Evolutionary conservation across 805 yeast genomes (phyloP).

Genomic region (Kuraishia capsulata): DNA sequence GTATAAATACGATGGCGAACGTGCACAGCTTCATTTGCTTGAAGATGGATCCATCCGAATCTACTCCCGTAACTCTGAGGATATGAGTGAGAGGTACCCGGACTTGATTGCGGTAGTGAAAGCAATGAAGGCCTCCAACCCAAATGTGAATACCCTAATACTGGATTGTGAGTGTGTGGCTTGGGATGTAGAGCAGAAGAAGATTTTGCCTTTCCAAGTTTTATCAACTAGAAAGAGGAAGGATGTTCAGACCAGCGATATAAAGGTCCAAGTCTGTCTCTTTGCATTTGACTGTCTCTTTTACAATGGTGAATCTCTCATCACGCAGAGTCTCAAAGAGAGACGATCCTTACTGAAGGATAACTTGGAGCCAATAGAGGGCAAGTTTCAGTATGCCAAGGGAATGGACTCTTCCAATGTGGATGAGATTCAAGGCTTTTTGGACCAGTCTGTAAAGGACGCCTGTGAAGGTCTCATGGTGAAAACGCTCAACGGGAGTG

Average conservation of each 20-base stretch:
- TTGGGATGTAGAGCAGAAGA: conserved; percentile 73
- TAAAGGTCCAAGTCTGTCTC: conserved; percentile 84
- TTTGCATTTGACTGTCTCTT: conserved; percentile 86
- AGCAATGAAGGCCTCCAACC: conserved; percentile 25
- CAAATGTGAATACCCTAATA: conserved; percentile 48
- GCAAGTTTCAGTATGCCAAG: conserved; percentile 78
- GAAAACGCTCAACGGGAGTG: conserved; percentile 73
- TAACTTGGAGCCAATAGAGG: conserved; percentile 52
- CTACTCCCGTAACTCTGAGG: conserved; percentile 92
- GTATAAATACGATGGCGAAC: conserved; percentile 95
- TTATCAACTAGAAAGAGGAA: conserved; percentile 90
- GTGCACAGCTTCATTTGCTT: conserved; percentile 86
- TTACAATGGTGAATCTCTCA: conserved; percentile 62
- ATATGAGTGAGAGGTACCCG: conserved; percentile 94
- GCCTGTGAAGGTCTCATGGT: conserved; percentile 97
- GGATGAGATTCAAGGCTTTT: conserved; percentile 70
- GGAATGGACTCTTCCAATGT: conserved; percentile 58
- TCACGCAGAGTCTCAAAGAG: conserved; percentile 57
- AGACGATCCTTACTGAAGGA: conserved; percentile 55
- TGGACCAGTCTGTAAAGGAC: conserved; percentile 84
- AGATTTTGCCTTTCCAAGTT: conserved; percentile 88
- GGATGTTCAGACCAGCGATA: conserved; percentile 79
- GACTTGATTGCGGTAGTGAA: conserved; percentile 68
- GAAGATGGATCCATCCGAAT: conserved; percentile 59
- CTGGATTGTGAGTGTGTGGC: conserved; percentile 98